Evolutionary conservation across 2,329 filamentous ascomycete genomes (phyloP).

Genomic region (Ceratocystis papillata): DNA sequence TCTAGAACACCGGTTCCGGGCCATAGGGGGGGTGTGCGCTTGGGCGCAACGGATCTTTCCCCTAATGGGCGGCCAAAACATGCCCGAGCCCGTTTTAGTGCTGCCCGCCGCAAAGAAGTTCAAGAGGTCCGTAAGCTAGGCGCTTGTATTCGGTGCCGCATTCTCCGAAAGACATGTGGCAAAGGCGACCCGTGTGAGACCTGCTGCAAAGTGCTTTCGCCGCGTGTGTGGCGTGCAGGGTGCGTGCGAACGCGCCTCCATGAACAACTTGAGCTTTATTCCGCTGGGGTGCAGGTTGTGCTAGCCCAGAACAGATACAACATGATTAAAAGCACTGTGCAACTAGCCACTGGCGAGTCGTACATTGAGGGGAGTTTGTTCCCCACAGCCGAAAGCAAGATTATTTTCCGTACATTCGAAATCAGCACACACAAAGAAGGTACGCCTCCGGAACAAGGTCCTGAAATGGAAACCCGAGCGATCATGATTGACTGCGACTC

Average conservation of each 20-base stretch:
- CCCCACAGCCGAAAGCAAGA: slow-evolving; percentile 36
- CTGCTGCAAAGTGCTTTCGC: slow-evolving; percentile 52
- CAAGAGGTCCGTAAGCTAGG: slow-evolving; percentile 54
- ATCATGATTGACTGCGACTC: slow-evolving; percentile 52
- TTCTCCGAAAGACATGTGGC: slow-evolving; percentile 56
- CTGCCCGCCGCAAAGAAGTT: slow-evolving; percentile 51
- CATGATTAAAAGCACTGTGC: slow-evolving; percentile 41
- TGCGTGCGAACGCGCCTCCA: slow-evolving; percentile 53
- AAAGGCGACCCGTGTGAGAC: slow-evolving; percentile 52
- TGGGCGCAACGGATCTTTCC: slow-evolving; percentile 38
- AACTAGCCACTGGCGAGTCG: slow-evolving; percentile 40
- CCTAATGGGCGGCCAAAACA: slow-evolving; percentile 43
- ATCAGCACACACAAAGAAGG: slow-evolving; percentile 31
- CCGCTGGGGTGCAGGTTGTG: slow-evolving; percentile 52
- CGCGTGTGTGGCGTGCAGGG: slow-evolving; percentile 53
- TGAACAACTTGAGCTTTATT: slow-evolving; percentile 52
- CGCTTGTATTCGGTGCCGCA: slow-evolving; percentile 55
- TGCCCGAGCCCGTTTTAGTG: slow-evolving; percentile 47
- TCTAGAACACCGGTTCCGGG: slow-evolving; percentile 30
- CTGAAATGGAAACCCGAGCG: slow-evolving; percentile 32
- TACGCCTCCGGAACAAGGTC: slow-evolving; percentile 29
- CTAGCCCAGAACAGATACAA: slow-evolving; percentile 51
- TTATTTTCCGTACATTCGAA: slow-evolving; percentile 25
- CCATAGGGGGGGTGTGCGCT: slow-evolving; percentile 41
- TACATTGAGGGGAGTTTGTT: slow-evolving; percentile 51